Evolutionary conservation across 2,329 filamentous ascomycete genomes (phyloP).

Genomic region (Colletotrichum noveboracense): DNA sequence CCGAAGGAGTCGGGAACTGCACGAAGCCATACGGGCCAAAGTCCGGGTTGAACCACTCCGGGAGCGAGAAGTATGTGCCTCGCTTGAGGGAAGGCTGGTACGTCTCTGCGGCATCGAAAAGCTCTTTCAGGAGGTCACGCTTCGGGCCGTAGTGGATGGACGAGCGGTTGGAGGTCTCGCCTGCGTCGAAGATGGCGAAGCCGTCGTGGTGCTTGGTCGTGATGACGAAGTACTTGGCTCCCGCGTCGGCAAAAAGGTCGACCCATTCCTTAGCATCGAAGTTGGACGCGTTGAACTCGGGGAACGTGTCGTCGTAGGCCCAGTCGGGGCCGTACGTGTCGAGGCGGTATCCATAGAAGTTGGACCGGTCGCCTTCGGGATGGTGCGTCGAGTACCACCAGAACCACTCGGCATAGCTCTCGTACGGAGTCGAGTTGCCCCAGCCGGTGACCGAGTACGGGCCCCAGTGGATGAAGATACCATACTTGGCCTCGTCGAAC

Average conservation of each 20-base stretch:
- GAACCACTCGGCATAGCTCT: slow-evolving; percentile 51
- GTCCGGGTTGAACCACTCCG: slow-evolving; percentile 55
- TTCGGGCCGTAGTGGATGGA: slow-evolving; percentile 42
- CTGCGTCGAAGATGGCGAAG: slow-evolving; percentile 48
- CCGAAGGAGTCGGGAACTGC: slow-evolving; percentile 37
- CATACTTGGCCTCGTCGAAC: slow-evolving; percentile 61
- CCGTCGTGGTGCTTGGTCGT: slow-evolving; percentile 55
- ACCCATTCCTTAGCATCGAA: slow-evolving; percentile 60
- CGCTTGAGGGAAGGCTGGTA: slow-evolving; percentile 26
- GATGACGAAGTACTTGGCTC: slow-evolving; percentile 54
- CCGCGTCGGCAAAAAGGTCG: slow-evolving; percentile 56
- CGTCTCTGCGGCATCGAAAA: slow-evolving; percentile 38
- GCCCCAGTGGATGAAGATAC: slow-evolving; percentile 68
- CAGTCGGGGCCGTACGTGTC: slow-evolving; percentile 54
- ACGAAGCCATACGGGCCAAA: slow-evolving; percentile 49
- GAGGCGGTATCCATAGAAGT: slow-evolving; percentile 52
- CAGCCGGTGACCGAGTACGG: slow-evolving; percentile 61
- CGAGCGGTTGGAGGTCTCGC: slow-evolving; percentile 41
- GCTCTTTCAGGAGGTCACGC: slow-evolving; percentile 35
- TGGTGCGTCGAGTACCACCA: slow-evolving; percentile 49
- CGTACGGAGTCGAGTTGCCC: slow-evolving; percentile 48
- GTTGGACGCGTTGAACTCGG: slow-evolving; percentile 53
- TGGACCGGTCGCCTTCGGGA: slow-evolving; percentile 14
- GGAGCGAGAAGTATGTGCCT: slow-evolving; percentile 53
- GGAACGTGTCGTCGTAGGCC: slow-evolving; percentile 62